Conservation (phyloP, 2,329 filamentous ascomycete genomes). For the Trichophyton mentagrophytes region DNA sequence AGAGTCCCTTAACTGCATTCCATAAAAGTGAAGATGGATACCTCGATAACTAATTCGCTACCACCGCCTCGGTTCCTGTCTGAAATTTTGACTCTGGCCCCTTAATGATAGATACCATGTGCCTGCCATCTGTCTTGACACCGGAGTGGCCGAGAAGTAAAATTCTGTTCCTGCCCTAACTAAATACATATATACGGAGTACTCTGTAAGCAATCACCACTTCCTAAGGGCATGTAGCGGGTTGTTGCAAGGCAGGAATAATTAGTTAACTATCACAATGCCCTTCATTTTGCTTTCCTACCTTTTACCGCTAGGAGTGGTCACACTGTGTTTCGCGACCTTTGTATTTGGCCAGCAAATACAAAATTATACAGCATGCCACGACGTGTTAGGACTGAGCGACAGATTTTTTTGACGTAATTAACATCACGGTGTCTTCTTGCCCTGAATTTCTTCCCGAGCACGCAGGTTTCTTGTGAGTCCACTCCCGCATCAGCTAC, state of each 20-base stretch:
- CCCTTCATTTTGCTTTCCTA: background rate
- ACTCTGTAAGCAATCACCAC: too few relatives aligned
- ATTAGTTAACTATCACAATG: background rate
- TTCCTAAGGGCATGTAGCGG: background rate
- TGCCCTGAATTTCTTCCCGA: background rate
- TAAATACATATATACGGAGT: too few relatives aligned
- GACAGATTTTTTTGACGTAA: background rate
- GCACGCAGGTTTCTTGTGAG: background rate
- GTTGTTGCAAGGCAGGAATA: background rate
- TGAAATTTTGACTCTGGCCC: background rate
- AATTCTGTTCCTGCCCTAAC: too few relatives aligned
- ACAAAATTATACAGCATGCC: background rate
- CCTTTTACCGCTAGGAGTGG: background rate
- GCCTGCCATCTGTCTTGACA: too few relatives aligned
- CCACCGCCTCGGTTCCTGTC: background rate
- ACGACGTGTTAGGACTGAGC: background rate
- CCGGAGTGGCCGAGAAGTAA: too few relatives aligned
- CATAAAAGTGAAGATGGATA: background rate
- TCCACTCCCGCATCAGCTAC: background rate
- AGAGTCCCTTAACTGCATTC: too few relatives aligned
- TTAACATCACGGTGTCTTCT: background rate
- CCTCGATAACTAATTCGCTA: background rate
- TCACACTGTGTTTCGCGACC: background rate
- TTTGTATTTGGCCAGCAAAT: background rate
- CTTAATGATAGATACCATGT: too few relatives aligned